These are phyloP conservation scores for Asterella californica DNA, from an alignment of 225 moss, liverwort and hornwort genomes.

Conservation along the genomic window DNA sequence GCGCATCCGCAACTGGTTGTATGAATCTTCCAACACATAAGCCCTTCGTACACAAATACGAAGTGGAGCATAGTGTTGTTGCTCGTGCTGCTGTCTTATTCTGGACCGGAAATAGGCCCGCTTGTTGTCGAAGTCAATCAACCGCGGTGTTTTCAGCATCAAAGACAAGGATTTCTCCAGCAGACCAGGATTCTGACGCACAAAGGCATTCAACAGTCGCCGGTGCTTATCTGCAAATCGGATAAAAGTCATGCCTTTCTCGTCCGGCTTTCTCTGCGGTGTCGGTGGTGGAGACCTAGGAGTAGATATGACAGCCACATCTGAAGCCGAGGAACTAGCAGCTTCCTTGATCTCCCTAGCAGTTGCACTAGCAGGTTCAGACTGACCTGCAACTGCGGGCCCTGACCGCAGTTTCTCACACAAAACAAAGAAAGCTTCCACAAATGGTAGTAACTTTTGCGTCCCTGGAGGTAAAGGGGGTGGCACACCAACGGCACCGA, in stretches of 20 bases:
- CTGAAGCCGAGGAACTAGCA: slow-evolving; percentile 62
- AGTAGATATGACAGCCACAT: slow-evolving; percentile 38
- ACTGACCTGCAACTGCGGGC: slow-evolving; percentile 53
- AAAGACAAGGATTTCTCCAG: slow-evolving; percentile 74
- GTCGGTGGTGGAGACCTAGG: slow-evolving; percentile 68
- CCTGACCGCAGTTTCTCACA: slow-evolving; percentile 85
- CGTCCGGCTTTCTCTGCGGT: slow-evolving; percentile 50
- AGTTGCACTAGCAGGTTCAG: slow-evolving; percentile 77
- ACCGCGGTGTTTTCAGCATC: slow-evolving; percentile 71
- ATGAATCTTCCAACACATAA: slow-evolving; percentile 94
- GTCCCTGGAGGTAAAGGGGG: slow-evolving; percentile 91
- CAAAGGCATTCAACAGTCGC: slow-evolving; percentile 82
- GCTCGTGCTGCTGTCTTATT: slow-evolving; percentile 95
- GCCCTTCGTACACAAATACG: slow-evolving; percentile 75
- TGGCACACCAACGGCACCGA: slow-evolving; percentile 60
- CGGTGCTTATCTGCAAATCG: slow-evolving; percentile 96
- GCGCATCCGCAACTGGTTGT: slow-evolving; percentile 94
- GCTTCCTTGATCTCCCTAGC: slow-evolving; percentile 96
- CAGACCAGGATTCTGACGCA: slow-evolving; percentile 77
- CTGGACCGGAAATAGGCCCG: slow-evolving; percentile 90
- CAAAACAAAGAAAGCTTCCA: slow-evolving; percentile 91
- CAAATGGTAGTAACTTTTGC: slow-evolving; percentile 83
- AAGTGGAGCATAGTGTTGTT: slow-evolving; percentile 95
- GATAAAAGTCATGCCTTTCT: slow-evolving; percentile 86
- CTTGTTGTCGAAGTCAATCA: slow-evolving; percentile 98